Evolutionary conservation across 2,329 filamentous ascomycete species (phyloP).

Genomic region (Epichloe hybrida): DNA sequence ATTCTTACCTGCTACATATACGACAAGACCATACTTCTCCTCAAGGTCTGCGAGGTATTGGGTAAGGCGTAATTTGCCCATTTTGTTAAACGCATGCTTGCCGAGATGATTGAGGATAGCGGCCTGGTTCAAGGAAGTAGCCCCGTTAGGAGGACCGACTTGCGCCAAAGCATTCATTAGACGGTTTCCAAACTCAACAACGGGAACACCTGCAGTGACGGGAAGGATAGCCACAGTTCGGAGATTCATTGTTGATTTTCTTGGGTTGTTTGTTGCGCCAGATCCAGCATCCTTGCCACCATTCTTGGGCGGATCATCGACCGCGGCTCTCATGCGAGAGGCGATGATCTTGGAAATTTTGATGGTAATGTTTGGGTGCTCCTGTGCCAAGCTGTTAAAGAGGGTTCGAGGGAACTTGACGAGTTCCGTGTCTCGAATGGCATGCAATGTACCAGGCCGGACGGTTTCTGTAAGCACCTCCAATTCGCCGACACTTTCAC

Average conservation of each 20-base stretch:
- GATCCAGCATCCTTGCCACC: constrained; percentile 50
- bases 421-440: constrained; percentile 90
- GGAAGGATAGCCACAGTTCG: constrained; percentile 87
- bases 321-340: constrained; percentile 76
- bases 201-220: constrained; percentile 80
- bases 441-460: constrained; percentile 82
- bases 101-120: constrained; percentile 91
- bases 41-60: constrained; percentile 95
- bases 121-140: constrained; percentile 83
- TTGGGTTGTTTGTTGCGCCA: constrained; percentile 37
- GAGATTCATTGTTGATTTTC: constrained; percentile 80
- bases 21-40: constrained; percentile 88
- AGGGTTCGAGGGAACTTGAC: constrained; percentile 91
- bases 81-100: constrained; percentile 89
- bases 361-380: constrained; percentile 96
- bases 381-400: constrained; percentile 94
- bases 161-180: constrained; percentile 79
- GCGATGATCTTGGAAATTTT: constrained; percentile 99
- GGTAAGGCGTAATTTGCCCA: constrained; percentile 90
- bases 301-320: constrained; percentile 65
- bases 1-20: constrained; percentile 69
- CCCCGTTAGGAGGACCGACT: constrained; percentile 78
- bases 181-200: constrained; percentile 86
- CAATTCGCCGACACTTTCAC: constrained; percentile 91
- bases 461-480: constrained; percentile 92